phyloP scores from a whole-genome alignment of 257 asterid genomes.

The Catharanthus roseus region DNA sequence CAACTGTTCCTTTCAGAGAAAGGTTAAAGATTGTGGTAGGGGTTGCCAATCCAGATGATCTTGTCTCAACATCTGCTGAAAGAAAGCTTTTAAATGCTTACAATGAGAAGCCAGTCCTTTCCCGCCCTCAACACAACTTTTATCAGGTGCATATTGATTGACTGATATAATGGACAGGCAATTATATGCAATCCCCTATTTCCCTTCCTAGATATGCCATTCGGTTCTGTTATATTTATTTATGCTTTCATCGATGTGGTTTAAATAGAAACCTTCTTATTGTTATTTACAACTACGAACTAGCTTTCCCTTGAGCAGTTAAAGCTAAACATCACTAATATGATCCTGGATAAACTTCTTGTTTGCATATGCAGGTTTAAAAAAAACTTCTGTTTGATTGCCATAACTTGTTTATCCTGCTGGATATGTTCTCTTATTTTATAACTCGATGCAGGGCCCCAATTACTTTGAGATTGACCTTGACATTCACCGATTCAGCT shows the following conservation, averaged over 20 bases:
- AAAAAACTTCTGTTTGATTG: neutral
- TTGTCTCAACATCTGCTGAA: slow-evolving; percentile 65
- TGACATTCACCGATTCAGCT: slow-evolving; percentile 89
- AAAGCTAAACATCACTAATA: neutral
- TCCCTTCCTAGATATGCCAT: neutral
- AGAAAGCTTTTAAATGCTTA: slow-evolving; percentile 68
- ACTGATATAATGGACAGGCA: neutral
- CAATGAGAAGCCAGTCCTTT: slow-evolving; percentile 86
- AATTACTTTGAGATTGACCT: slow-evolving; percentile 88
- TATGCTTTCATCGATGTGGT: neutral
- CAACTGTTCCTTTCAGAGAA: slow-evolving; percentile 61
- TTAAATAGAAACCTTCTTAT: neutral
- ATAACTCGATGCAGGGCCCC: slow-evolving; percentile 42
- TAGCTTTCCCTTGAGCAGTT: too few relatives aligned
- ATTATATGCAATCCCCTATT: neutral
- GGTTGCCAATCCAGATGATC: slow-evolving; percentile 69
- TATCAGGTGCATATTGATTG: slow-evolving; percentile 40
- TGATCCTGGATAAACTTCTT: neutral
- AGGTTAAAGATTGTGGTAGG: slow-evolving; percentile 86
- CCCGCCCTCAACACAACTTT: slow-evolving; percentile 86
- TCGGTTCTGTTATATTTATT: neutral
- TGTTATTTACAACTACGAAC: neutral
- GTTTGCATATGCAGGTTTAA: neutral
- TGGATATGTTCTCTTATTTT: neutral
- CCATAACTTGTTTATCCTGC: neutral